These are phyloP conservation scores for Linum trigynum DNA, from an alignment of 345 rosid species.

Conservation along the genomic window DNA sequence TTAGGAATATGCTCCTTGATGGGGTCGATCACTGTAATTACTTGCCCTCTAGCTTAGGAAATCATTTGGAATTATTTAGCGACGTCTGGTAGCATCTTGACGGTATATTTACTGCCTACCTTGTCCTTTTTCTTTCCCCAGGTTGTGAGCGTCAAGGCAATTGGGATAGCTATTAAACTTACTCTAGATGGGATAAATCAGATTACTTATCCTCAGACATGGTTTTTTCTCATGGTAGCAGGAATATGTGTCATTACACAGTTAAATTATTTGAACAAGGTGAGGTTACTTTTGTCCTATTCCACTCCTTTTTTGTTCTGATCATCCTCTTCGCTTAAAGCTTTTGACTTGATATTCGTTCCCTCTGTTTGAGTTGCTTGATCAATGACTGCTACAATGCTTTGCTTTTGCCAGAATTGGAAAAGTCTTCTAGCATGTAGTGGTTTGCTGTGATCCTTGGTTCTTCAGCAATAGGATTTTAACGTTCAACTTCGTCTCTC, in stretches of 20 bases:
- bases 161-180: slow-evolving; percentile 87
- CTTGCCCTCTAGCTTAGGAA: slow-evolving; percentile 1
- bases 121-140: slow-evolving; percentile 14
- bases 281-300: slow-evolving; percentile 11
- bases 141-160: slow-evolving; percentile 94
- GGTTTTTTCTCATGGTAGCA: slow-evolving; percentile 84
- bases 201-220: slow-evolving; percentile 72
- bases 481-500: neutral
- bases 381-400: too few species aligned
- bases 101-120: neutral
- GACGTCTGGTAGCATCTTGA: neutral
- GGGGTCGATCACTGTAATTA: slow-evolving; percentile 71
- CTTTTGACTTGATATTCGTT: too few species aligned
- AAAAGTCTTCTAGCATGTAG: too few species aligned
- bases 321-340: neutral
- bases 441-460: too few species aligned
- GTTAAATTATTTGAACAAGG: slow-evolving; percentile 89
- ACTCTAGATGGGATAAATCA: slow-evolving; percentile 78
- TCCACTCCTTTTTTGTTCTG: neutral
- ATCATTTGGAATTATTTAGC: neutral
- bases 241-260: slow-evolving; percentile 72
- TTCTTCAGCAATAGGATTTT: neutral
- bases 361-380: too few species aligned
- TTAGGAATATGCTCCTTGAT: slow-evolving; percentile 80
- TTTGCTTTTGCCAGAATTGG: too few species aligned